These are phyloP conservation scores for Candida easanensis DNA, from an alignment of 805 yeast species.

Conservation along the genomic window DNA sequence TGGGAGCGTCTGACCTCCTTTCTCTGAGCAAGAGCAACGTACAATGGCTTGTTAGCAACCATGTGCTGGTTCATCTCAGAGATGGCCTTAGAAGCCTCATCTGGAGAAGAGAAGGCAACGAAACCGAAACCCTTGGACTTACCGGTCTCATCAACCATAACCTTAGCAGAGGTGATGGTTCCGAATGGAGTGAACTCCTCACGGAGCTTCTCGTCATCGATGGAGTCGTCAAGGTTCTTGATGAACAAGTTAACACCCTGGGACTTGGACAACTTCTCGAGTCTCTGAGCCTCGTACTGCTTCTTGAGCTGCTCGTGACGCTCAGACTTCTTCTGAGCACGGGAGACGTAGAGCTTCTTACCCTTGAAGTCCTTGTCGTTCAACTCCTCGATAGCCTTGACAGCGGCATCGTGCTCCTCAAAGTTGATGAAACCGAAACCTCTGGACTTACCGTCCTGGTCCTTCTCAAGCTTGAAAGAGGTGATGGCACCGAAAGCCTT, in stretches of 20 bases:
- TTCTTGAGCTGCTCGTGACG: slow-evolving; percentile 93
- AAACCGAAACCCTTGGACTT: slow-evolving; percentile 98
- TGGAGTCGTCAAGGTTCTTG: slow-evolving; percentile 91
- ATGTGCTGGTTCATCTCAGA: slow-evolving; percentile 97
- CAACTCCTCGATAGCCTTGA: slow-evolving; percentile 86
- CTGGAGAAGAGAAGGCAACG: slow-evolving; percentile 96
- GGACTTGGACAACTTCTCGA: slow-evolving; percentile 89
- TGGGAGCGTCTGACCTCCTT: slow-evolving; percentile 97
- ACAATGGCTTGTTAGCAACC: slow-evolving; percentile 92
- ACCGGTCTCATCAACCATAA: slow-evolving; percentile 92
- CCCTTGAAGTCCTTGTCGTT: slow-evolving; percentile 85
- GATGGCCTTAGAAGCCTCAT: slow-evolving; percentile 98
- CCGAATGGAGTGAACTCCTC: slow-evolving; percentile 95
- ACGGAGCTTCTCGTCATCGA: slow-evolving; percentile 86
- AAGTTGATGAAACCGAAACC: slow-evolving; percentile 97
- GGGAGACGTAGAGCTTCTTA: slow-evolving; percentile 88
- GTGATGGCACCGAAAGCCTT: slow-evolving; percentile 74
- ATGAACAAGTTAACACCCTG: slow-evolving; percentile 97
- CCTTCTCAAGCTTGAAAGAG: slow-evolving; percentile 75
- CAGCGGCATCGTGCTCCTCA: slow-evolving; percentile 84
- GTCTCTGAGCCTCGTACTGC: slow-evolving; percentile 88
- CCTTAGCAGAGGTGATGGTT: slow-evolving; percentile 91
- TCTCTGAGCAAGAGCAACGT: slow-evolving; percentile 98
- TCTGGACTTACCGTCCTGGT: slow-evolving; percentile 82
- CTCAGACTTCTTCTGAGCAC: slow-evolving; percentile 99